Evolutionary conservation across 2,329 filamentous ascomycete species (phyloP).

Genomic region (Cladorrhinum sp.): DNA sequence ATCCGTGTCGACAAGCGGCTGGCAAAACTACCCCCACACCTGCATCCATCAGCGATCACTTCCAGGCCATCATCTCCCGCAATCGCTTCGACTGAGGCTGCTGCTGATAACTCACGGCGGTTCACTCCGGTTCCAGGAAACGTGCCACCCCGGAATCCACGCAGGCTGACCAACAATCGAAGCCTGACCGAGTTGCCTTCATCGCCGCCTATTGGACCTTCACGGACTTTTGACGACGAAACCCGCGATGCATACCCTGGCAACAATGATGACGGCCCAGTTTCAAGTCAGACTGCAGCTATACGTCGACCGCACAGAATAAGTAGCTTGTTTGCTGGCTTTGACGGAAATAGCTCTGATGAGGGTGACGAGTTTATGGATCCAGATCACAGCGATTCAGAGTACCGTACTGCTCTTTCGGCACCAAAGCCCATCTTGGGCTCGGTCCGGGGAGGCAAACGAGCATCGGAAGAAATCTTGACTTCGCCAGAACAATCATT

Average conservation of each 20-base stretch:
- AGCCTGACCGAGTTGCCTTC: conserved; percentile 49
- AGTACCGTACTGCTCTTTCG: conserved; percentile 64
- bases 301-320: conserved; percentile 70
- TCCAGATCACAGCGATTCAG: conserved; percentile 61
- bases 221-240: conserved; percentile 33
- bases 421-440: conserved; percentile 54
- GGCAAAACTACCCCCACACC: conserved; percentile 69
- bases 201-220: conserved; percentile 42
- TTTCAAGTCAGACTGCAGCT: conserved; percentile 58
- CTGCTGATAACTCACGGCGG: conserved; percentile 38
- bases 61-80: conserved; percentile 58
- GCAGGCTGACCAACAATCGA: conserved; percentile 47
- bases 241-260: conserved; percentile 68
- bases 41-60: conserved; percentile 73
- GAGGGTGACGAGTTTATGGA: conserved; percentile 63
- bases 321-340: conserved; percentile 83
- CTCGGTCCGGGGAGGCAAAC: conserved; percentile 39
- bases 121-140: conserved; percentile 53
- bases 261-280: conserved; percentile 76
- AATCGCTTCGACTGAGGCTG: conserved; percentile 26
- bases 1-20: conserved; percentile 80
- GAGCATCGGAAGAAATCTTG: conserved; percentile 39
- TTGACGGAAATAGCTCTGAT: conserved; percentile 69
- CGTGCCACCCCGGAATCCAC: conserved; percentile 59
- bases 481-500: conserved; percentile 44